phyloP scores from a whole-genome alignment of 352 stramenopile genomes.

The Thraustotheca clavata region DNA sequence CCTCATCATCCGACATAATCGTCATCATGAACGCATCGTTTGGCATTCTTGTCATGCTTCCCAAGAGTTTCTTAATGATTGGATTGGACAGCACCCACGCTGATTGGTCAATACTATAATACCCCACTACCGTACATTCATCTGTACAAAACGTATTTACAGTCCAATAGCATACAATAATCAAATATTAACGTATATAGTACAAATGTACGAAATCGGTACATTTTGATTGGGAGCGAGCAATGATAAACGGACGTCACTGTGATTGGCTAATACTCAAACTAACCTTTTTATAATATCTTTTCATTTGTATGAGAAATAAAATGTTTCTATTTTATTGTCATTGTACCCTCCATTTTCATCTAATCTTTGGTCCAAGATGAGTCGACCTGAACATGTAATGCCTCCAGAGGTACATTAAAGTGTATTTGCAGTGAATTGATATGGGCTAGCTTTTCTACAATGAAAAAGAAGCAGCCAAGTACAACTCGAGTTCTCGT shows the following conservation, averaged over 20 bases:
- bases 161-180: background rate
- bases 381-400: constrained; percentile 84
- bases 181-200: background rate
- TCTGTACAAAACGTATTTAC: background rate
- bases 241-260: background rate
- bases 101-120: background rate
- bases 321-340: background rate
- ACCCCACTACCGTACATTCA: background rate
- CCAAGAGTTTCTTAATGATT: constrained; percentile 20
- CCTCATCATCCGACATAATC: constrained; percentile 81
- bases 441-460: constrained; percentile 73
- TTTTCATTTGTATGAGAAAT: background rate
- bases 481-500: constrained; percentile 89
- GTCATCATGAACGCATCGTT: constrained; percentile 81
- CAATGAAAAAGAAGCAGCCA: constrained; percentile 86
- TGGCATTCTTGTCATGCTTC: background rate
- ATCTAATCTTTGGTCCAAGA: constrained; percentile 25
- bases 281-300: too few relatives aligned
- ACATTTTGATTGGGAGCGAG: constrained; percentile 4
- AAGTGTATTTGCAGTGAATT: background rate
- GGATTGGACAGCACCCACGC: constrained; percentile 1
- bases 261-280: background rate
- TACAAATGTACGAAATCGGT: constrained; percentile 8
- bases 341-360: constrained; percentile 9
- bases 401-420: constrained; percentile 64